A percentile compares a stretch with the other conserved stretches of the same genome.
These are phyloP conservation scores for Suillus brevipes DNA, from an alignment of 768 basidiomycete genomes.

Conservation along the genomic window DNA sequence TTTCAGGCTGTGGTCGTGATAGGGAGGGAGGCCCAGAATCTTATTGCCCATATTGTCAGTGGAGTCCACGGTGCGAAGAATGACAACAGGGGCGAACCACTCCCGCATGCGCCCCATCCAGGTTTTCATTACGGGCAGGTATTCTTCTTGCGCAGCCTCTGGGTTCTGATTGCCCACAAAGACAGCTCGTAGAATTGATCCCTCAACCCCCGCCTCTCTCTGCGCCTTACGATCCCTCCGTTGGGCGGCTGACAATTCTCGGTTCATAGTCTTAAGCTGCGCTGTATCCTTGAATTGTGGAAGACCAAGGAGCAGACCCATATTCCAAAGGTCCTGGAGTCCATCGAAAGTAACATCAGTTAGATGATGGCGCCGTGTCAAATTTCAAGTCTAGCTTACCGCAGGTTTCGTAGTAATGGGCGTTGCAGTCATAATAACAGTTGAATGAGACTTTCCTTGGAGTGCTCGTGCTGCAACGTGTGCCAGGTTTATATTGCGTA, in stretches of 20 bases:
- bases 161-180: too few relatives aligned
- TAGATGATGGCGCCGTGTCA: too few relatives aligned
- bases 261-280: neutral
- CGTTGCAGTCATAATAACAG: too few relatives aligned
- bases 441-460: too few relatives aligned
- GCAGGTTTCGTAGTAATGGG: too few relatives aligned
- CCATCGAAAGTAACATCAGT: too few relatives aligned
- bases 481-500: too few relatives aligned
- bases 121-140: neutral
- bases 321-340: neutral
- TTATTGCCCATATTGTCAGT: neutral
- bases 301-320: slow-evolving; percentile 4
- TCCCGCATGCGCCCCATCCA: slow-evolving; percentile 11
- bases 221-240: neutral
- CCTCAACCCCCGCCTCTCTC: too few relatives aligned
- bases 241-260: neutral
- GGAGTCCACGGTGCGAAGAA: slow-evolving; percentile 8
- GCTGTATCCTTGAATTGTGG: neutral
- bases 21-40: slow-evolving; percentile 4
- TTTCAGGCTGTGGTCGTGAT: slow-evolving; percentile 8
- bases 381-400: too few relatives aligned
- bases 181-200: too few relatives aligned
- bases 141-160: too few relatives aligned
- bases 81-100: neutral
- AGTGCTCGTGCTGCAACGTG: too few relatives aligned